phyloP scores from a whole-genome alignment of 306 rosid species.

The Ochetophila trinervis region DNA sequence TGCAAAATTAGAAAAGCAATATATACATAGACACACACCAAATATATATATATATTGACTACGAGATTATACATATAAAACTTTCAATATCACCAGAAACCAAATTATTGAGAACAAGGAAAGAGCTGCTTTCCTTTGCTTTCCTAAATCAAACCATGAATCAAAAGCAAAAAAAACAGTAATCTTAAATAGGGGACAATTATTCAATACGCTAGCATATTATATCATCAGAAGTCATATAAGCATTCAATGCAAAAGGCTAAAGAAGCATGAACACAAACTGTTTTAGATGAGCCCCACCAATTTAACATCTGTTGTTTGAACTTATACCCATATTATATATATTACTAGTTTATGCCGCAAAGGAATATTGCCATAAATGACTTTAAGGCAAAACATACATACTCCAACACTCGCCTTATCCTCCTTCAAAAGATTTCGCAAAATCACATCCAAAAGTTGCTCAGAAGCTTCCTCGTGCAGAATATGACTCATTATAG shows the following conservation, averaged over 20 bases:
- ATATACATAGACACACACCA: no score
- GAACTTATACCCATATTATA: background rate
- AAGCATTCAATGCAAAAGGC: background rate
- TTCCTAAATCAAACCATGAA: no score
- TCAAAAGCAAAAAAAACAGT: no score
- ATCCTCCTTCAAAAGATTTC: conserved; percentile 61
- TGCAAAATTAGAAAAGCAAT: no score
- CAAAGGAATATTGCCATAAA: background rate
- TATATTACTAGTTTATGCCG: background rate
- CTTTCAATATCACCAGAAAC: no score
- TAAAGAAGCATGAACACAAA: background rate
- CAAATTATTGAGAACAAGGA: no score
- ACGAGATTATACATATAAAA: no score
- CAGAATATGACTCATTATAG: conserved; percentile 53
- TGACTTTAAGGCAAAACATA: background rate
- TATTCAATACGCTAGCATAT: no score
- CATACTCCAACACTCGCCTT: conserved; percentile 40
- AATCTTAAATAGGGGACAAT: no score
- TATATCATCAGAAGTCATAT: conserved; percentile 6
- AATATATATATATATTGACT: no score
- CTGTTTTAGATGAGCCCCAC: background rate
- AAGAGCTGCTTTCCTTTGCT: no score
- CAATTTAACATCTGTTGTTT: background rate
- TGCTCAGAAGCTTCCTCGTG: conserved; percentile 66
- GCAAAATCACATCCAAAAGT: conserved; percentile 70